phyloP scores from a whole-genome alignment of 495 filamentous ascomycete species.

The Talaromyces nanjingensis region DNA sequence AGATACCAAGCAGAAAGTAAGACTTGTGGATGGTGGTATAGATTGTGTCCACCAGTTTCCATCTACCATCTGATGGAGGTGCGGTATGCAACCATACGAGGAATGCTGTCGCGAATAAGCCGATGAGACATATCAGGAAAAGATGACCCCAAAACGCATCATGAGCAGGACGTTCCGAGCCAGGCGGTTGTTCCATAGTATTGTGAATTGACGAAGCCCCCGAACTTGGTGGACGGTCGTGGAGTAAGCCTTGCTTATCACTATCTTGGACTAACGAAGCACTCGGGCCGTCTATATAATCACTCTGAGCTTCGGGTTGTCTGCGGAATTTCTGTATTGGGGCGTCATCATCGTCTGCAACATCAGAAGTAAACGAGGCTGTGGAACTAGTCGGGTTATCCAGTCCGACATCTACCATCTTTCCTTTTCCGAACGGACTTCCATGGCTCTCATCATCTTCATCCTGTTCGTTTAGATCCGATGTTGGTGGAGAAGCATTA shows the following conservation, averaged over 20 bases:
- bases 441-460: slow-evolving; percentile 30
- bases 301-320: slow-evolving; percentile 29
- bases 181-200: slow-evolving; percentile 30
- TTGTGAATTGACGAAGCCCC: slow-evolving; percentile 40
- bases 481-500: slow-evolving; percentile 21
- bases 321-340: slow-evolving; percentile 78
- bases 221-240: slow-evolving; percentile 35
- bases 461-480: slow-evolving; percentile 20
- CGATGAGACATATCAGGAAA: slow-evolving; percentile 76
- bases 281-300: slow-evolving; percentile 25
- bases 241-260: slow-evolving; percentile 30
- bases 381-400: slow-evolving; percentile 50
- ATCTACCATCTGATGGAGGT: slow-evolving; percentile 50
- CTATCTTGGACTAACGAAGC: slow-evolving; percentile 42
- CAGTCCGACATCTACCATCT: slow-evolving; percentile 83
- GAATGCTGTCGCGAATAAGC: slow-evolving; percentile 78
- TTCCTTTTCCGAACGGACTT: slow-evolving; percentile 51
- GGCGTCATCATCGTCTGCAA: slow-evolving; percentile 63
- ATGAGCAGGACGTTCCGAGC: slow-evolving; percentile 53
- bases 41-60: slow-evolving; percentile 78
- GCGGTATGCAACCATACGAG: slow-evolving; percentile 85
- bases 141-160: slow-evolving; percentile 90
- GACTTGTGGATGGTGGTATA: slow-evolving; percentile 84
- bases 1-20: slow-evolving; percentile 79
- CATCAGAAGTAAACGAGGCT: slow-evolving; percentile 40